Evolutionary conservation across 148 eudicot species (phyloP).

Genomic region (Silene uniflora): DNA sequence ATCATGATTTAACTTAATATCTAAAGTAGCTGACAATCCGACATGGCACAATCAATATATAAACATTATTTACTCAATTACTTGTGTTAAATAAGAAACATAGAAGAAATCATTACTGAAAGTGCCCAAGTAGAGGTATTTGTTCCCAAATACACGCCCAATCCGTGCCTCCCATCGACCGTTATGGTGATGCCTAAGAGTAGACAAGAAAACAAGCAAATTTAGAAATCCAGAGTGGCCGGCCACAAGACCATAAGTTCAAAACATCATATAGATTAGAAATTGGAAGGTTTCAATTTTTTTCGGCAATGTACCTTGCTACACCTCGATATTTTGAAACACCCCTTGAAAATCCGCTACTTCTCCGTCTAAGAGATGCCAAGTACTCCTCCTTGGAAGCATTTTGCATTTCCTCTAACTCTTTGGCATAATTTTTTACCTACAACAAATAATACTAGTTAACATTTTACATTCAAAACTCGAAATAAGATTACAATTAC

Average conservation of each 20-base stretch:
- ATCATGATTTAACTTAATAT: no score
- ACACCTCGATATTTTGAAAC: slow-evolving; percentile 95
- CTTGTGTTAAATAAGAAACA: not conserved
- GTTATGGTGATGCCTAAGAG: slow-evolving; percentile 75
- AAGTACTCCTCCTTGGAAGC: slow-evolving; percentile 72
- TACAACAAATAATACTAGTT: slow-evolving; percentile 24
- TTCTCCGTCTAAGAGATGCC: slow-evolving; percentile 68
- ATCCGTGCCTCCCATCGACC: slow-evolving; percentile 78
- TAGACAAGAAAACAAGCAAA: not conserved
- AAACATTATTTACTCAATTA: no score
- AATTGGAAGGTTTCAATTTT: not conserved
- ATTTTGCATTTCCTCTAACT: slow-evolving; percentile 71
- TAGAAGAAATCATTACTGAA: slow-evolving; percentile 39
- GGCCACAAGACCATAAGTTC: not conserved
- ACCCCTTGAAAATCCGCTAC: slow-evolving; percentile 92
- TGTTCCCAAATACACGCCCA: slow-evolving; percentile 62
- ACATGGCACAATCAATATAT: no score
- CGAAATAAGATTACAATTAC: no score
- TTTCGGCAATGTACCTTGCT: slow-evolving; percentile 49
- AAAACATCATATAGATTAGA: not conserved
- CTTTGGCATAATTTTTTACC: slow-evolving; percentile 63
- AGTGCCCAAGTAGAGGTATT: slow-evolving; percentile 67
- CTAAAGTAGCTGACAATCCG: not conserved
- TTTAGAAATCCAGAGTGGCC: not conserved
- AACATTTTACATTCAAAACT: not conserved